These are phyloP conservation scores for Glycine soja DNA, from an alignment of 306 rosid species.

Conservation along the genomic window DNA sequence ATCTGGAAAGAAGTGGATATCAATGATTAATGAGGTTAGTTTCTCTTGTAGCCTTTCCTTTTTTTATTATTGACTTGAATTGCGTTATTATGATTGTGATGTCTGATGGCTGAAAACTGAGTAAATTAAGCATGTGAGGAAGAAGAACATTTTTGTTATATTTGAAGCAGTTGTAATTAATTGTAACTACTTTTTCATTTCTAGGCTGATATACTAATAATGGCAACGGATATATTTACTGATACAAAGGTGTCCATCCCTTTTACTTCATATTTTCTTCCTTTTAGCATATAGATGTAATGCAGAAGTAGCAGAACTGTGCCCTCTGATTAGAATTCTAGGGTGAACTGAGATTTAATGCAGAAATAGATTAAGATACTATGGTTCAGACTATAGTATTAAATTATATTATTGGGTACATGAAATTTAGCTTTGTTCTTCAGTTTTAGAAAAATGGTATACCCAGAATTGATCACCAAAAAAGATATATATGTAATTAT, in stretches of 20 bases:
- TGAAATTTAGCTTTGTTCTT: neutral
- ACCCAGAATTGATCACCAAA: neutral
- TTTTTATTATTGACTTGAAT: constrained; percentile 27
- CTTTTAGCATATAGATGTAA: neutral
- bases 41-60: constrained; percentile 37
- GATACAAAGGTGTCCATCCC: neutral
- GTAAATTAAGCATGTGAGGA: neutral
- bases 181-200: constrained; percentile 23
- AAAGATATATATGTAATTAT: neutral
- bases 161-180: constrained; percentile 28
- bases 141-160: neutral
- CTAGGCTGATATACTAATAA: neutral
- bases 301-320: neutral
- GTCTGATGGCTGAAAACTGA: constrained; percentile 38
- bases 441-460: neutral
- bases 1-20: constrained; percentile 96
- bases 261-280: too few species aligned
- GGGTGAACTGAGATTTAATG: constrained; percentile 6
- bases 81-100: constrained; percentile 26
- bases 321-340: constrained; percentile 19
- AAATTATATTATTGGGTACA: neutral
- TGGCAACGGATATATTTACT: neutral
- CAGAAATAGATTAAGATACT: neutral
- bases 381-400: neutral
- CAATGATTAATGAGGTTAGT: constrained; percentile 87